Percentiles rank a stretch among this genome's conserved stretches.
phyloP scores from a whole-genome alignment of 192 early-diverging fungal species.

The Coemansia sp. region DNA sequence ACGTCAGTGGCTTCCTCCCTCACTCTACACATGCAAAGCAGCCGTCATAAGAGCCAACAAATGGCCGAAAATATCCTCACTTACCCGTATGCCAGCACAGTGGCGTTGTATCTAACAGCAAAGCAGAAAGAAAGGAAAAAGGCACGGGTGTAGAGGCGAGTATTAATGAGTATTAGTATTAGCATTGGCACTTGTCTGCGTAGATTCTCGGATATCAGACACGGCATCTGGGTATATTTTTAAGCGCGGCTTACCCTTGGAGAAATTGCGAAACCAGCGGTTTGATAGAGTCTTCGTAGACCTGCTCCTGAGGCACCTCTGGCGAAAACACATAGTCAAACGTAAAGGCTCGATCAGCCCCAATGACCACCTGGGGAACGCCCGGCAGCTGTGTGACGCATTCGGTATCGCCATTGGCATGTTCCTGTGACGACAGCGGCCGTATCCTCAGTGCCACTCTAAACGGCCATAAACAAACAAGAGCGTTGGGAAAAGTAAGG shows the following conservation, averaged over 20 bases:
- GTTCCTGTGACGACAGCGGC: constrained; percentile 45
- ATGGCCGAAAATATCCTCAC: constrained; percentile 6
- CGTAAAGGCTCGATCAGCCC: constrained; percentile 54
- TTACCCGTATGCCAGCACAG: constrained; percentile 91
- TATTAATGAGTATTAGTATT: neutral
- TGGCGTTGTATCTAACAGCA: constrained; percentile 73
- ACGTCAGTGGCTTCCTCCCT: no score
- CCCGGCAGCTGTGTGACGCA: constrained; percentile 50
- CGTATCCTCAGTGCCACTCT: constrained; percentile 49
- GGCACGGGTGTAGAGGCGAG: neutral
- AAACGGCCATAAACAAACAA: no score
- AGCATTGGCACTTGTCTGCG: no score
- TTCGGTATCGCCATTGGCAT: constrained; percentile 36
- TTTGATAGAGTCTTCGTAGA: constrained; percentile 57
- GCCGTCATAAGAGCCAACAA: no score
- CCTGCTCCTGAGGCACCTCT: constrained; percentile 59
- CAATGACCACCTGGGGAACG: constrained; percentile 49
- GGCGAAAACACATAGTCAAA: constrained; percentile 75
- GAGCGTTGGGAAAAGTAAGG: no score
- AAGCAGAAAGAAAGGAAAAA: neutral
- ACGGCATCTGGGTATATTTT: no score
- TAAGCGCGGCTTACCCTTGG: constrained; percentile 56
- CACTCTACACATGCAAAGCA: no score
- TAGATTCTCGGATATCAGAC: no score
- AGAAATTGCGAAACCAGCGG: constrained; percentile 58